Evolutionary conservation across 2,329 filamentous ascomycete species (phyloP).

Genomic region (Ilyonectria mors-panacis): DNA sequence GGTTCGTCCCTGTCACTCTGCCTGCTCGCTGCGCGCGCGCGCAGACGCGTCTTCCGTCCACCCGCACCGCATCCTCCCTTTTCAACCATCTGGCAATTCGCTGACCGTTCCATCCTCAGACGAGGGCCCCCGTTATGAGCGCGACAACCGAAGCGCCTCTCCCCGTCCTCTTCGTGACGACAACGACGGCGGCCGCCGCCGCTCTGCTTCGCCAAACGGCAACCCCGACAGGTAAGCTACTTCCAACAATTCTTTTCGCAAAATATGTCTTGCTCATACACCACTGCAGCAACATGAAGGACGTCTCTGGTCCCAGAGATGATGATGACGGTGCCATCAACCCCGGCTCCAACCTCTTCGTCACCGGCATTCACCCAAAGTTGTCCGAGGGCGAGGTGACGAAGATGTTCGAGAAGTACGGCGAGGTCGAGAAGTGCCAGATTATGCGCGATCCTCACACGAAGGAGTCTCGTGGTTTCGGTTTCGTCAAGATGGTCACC

Average conservation of each 20-base stretch:
- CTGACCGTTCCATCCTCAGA: conserved; percentile 58
- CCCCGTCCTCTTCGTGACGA: conserved; percentile 74
- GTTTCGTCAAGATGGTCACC: conserved; percentile 99
- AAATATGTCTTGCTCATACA: conserved; percentile 26
- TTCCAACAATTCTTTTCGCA: neutral
- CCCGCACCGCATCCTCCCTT: neutral
- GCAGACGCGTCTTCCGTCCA: conserved; percentile 34
- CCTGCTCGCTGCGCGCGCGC: conserved; percentile 31
- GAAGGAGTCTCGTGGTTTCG: conserved; percentile 98
- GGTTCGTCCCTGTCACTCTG: conserved; percentile 60
- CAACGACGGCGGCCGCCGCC: conserved; percentile 70
- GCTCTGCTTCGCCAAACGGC: conserved; percentile 73
- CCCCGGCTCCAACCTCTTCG: conserved; percentile 97
- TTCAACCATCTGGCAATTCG: conserved; percentile 3
- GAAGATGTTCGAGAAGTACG: conserved; percentile 98
- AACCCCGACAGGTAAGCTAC: conserved; percentile 54
- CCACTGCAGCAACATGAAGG: conserved; percentile 63
- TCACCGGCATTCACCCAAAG: conserved; percentile 96
- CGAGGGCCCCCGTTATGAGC: conserved; percentile 76
- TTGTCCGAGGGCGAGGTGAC: conserved; percentile 91
- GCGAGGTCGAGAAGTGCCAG: conserved; percentile 98
- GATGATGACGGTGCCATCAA: conserved; percentile 89
- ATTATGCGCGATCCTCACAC: conserved; percentile 99
- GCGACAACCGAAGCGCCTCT: conserved; percentile 77
- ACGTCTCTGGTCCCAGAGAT: conserved; percentile 64